Conservation (phyloP, 139 green algal genomes). For the Trebouxia sp. region DNA sequence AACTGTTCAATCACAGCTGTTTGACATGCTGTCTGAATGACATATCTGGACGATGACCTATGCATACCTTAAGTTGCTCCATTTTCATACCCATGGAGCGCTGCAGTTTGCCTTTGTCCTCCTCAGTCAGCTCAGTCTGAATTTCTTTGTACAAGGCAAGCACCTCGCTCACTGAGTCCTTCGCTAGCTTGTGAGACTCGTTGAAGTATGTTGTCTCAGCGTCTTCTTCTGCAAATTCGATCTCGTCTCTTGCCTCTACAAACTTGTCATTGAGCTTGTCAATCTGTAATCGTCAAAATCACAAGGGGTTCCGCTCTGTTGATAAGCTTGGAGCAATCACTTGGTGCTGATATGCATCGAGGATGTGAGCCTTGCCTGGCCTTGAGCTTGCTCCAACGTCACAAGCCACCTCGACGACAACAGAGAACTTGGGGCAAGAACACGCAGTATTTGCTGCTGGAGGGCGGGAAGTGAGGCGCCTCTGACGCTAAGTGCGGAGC, state of each 20-base stretch:
- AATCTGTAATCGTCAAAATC: constrained; percentile 32
- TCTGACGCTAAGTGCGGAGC: too few relatives aligned
- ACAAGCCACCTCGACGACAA: too few relatives aligned
- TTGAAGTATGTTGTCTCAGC: constrained; percentile 58
- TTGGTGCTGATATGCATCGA: not conserved
- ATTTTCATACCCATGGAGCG: constrained; percentile 69
- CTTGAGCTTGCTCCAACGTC: not conserved
- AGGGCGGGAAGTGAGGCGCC: too few relatives aligned
- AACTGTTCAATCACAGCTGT: not conserved
- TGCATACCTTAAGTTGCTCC: constrained; percentile 61
- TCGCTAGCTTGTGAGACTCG: constrained; percentile 43
- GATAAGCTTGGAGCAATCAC: not conserved
- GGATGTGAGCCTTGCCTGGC: not conserved
- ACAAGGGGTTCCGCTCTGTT: not conserved
- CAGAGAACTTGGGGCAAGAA: too few relatives aligned
- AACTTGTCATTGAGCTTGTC: constrained; percentile 55
- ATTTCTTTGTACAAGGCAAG: constrained; percentile 41
- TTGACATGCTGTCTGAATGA: not conserved
- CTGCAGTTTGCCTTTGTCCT: constrained; percentile 54
- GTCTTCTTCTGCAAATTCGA: constrained; percentile 57
- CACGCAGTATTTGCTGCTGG: too few relatives aligned
- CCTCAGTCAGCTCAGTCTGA: constrained; percentile 31
- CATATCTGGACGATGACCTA: not conserved
- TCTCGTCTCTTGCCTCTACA: constrained; percentile 57
- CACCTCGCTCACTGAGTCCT: constrained; percentile 36